phyloP scores from a whole-genome alignment of 345 rosid species.

The Acer saccharum region DNA sequence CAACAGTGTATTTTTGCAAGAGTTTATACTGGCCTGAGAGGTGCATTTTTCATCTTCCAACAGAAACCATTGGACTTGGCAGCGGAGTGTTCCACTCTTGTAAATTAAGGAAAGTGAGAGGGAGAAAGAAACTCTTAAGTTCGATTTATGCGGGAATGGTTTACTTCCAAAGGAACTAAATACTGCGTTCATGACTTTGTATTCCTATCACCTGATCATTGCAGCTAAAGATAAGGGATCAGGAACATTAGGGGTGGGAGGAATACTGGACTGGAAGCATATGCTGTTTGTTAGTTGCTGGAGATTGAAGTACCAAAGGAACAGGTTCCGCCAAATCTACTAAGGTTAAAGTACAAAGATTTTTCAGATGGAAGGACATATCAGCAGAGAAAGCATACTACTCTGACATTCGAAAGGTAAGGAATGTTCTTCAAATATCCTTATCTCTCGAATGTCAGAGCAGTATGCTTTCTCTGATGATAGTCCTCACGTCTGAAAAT shows the following conservation, averaged over 20 bases:
- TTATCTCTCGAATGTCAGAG: conserved; percentile 64
- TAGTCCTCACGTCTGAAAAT: conserved; percentile 71
- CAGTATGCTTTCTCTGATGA: conserved; percentile 63
- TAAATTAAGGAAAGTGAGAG: too few species aligned
- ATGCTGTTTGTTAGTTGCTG: conserved; percentile 60
- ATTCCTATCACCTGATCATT: conserved; percentile 39
- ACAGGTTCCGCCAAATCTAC: conserved; percentile 33
- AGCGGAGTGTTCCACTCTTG: too few species aligned
- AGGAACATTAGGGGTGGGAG: conserved; percentile 52
- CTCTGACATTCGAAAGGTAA: conserved; percentile 64
- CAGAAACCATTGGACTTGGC: too few species aligned
- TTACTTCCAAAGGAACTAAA: too few species aligned
- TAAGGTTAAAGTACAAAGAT: conserved; percentile 49
- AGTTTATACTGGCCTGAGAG: too few species aligned
- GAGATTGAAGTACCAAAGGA: conserved; percentile 39
- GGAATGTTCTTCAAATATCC: neutral
- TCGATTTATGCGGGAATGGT: conserved; percentile 13
- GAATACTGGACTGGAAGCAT: conserved; percentile 61
- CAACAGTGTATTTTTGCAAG: too few species aligned
- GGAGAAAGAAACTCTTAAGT: neutral
- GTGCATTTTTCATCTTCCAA: too few species aligned
- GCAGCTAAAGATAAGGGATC: conserved; percentile 20
- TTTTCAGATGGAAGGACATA: conserved; percentile 68
- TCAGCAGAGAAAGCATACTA: too few species aligned
- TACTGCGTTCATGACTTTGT: neutral